These are phyloP conservation scores for Exophiala sideris DNA, from an alignment of 2,329 filamentous ascomycete species.

Conservation along the genomic window DNA sequence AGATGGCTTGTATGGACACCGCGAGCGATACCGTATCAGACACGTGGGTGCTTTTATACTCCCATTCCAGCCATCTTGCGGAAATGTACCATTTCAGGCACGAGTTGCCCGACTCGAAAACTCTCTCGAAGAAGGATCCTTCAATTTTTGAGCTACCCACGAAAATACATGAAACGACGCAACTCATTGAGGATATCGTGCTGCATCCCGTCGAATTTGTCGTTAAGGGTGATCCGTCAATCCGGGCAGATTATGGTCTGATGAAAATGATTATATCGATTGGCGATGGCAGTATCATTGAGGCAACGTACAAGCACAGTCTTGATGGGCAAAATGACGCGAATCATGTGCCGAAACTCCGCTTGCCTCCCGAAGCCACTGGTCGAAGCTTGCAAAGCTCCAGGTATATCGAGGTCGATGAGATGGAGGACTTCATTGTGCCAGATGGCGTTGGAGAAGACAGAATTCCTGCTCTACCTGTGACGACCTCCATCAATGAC, in stretches of 20 bases:
- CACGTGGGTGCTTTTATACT: slow-evolving; percentile 40
- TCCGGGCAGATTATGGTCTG: background rate
- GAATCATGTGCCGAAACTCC: background rate
- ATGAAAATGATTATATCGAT: slow-evolving; percentile 10
- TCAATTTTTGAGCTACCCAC: slow-evolving; percentile 16
- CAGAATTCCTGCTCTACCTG: no score
- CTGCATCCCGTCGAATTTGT: slow-evolving; percentile 8
- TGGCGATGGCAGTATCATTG: slow-evolving; percentile 7
- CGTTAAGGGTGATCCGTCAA: background rate
- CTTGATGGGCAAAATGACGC: background rate
- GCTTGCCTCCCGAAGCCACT: background rate
- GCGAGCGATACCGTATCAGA: slow-evolving; percentile 35
- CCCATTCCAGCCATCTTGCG: slow-evolving; percentile 36
- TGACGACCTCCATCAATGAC: no score
- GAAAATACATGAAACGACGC: background rate
- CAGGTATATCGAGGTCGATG: slow-evolving; percentile 15
- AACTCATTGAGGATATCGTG: slow-evolving; percentile 3
- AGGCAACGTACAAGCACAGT: slow-evolving; percentile 13
- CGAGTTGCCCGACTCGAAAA: background rate
- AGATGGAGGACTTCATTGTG: slow-evolving; percentile 18
- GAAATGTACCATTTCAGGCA: slow-evolving; percentile 32
- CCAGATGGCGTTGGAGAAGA: slow-evolving; percentile 1
- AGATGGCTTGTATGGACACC: slow-evolving; percentile 35
- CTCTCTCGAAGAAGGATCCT: slow-evolving; percentile 9
- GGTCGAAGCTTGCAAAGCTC: slow-evolving; percentile 5